phyloP scores from a whole-genome alignment of 1,284 basidiomycete species.

The Macrocystidia cucumis region DNA sequence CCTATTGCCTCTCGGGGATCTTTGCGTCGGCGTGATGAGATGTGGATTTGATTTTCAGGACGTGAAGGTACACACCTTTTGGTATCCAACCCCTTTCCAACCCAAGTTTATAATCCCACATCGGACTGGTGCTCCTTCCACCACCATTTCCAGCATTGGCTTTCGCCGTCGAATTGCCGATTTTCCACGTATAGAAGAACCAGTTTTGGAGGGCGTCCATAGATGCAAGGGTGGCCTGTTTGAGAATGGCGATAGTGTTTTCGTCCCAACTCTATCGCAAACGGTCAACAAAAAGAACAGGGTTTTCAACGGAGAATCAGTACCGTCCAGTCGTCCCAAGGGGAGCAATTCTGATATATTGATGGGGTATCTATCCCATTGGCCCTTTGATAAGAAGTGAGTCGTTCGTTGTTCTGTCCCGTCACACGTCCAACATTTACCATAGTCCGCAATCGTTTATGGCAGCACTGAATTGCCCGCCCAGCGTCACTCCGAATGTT shows the following conservation, averaged over 20 bases:
- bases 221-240: constrained; percentile 50
- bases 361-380: constrained; percentile 61
- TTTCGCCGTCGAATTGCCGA: constrained; percentile 46
- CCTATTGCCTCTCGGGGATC: constrained; percentile 66
- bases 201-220: constrained; percentile 77
- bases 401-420: too few relatives aligned
- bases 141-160: too few relatives aligned
- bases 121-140: constrained; percentile 57
- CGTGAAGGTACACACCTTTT: constrained; percentile 19
- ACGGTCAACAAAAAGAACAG: too few relatives aligned
- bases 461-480: constrained; percentile 60
- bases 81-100: constrained; percentile 72
- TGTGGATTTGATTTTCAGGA: constrained; percentile 1
- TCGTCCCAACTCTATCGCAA: constrained; percentile 36
- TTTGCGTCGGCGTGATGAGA: constrained; percentile 10
- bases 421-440: constrained; percentile 13
- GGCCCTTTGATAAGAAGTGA: constrained; percentile 26
- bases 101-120: constrained; percentile 75
- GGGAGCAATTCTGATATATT: constrained; percentile 41
- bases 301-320: too few relatives aligned
- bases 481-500: constrained; percentile 59
- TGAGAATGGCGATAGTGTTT: constrained; percentile 41
- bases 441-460: constrained; percentile 63
- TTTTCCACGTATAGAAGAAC: constrained; percentile 89
- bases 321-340: constrained; percentile 34